Percentiles rank a stretch among this genome's conserved stretches.
phyloP scores from a whole-genome alignment of 148 eudicot species.

The Euryodendron excelsum region DNA sequence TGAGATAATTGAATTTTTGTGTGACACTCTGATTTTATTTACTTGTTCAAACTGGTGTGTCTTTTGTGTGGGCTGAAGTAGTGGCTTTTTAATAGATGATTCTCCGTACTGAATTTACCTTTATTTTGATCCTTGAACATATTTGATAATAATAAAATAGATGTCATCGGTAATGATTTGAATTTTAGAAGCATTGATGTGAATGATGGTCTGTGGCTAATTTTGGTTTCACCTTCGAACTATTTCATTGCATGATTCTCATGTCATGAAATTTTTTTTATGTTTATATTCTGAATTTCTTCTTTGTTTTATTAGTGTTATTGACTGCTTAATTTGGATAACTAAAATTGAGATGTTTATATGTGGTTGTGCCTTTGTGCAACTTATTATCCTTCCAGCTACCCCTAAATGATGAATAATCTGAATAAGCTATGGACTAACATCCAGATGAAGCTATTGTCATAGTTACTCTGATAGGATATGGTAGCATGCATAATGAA shows the following conservation, averaged over 20 bases:
- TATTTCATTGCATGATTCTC: no score
- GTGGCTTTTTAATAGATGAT: background rate
- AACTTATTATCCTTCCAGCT: background rate
- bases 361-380: background rate
- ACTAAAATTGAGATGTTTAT: background rate
- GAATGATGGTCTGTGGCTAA: no score
- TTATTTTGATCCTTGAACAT: no score
- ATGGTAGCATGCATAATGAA: no score
- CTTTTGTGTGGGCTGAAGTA: background rate
- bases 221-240: no score
- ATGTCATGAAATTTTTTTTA: background rate
- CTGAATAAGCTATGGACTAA: conserved; percentile 8
- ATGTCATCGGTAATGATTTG: no score
- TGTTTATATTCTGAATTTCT: background rate
- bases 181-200: no score
- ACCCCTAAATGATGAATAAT: conserved; percentile 17
- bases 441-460: conserved; percentile 40
- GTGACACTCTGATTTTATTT: background rate
- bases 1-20: background rate
- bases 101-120: no score
- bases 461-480: conserved; percentile 48
- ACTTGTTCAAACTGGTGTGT: background rate
- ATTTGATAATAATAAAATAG: no score
- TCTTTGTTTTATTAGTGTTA: background rate
- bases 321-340: background rate